phyloP scores from a whole-genome alignment of 2,329 filamentous ascomycete species.

The Aspergillus sp. region DNA sequence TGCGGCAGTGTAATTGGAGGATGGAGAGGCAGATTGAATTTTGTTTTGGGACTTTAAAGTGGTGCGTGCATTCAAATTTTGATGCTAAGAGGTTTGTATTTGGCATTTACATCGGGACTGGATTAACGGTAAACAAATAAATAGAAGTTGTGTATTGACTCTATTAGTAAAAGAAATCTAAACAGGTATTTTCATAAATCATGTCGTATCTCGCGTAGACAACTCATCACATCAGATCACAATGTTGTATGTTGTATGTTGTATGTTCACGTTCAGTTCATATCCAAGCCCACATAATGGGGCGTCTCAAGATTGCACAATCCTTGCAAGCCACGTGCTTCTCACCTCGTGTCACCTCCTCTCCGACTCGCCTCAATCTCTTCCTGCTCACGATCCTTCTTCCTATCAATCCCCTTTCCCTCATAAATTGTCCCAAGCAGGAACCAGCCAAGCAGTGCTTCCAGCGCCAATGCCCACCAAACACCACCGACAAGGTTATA shows the following conservation, averaged over 20 bases:
- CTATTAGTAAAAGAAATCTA: background rate
- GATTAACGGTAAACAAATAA: background rate
- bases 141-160: background rate
- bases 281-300: background rate
- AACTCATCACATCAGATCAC: background rate
- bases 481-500: conserved; percentile 56
- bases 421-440: conserved; percentile 64
- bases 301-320: background rate
- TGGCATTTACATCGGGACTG: background rate
- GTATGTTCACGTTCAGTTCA: background rate
- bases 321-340: background rate
- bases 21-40: background rate
- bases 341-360: background rate
- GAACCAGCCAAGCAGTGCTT: conserved; percentile 58
- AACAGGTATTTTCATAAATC: background rate
- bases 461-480: conserved; percentile 58
- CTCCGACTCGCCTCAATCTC: conserved; percentile 7
- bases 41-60: background rate
- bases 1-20: conserved; percentile 4
- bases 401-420: conserved; percentile 60
- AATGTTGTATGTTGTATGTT: background rate
- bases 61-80: no score
- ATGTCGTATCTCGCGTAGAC: conserved; percentile 7
- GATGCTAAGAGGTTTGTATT: background rate
- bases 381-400: conserved; percentile 14